These are phyloP conservation scores for Pelargonium citronellum DNA, from an alignment of 441 rosid species.

Conservation along the genomic window DNA sequence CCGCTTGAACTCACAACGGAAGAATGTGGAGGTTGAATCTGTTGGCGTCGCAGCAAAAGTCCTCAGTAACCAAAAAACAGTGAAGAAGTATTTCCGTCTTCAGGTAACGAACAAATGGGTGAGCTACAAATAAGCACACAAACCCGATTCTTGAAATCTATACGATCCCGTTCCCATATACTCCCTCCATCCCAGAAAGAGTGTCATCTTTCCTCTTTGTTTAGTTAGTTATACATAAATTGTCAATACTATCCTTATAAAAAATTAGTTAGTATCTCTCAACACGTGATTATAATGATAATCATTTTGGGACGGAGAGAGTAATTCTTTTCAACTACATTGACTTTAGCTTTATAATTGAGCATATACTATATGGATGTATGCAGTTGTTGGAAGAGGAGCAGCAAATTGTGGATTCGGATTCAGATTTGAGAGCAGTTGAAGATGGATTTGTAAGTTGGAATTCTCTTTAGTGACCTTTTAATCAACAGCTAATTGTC, in stretches of 20 bases:
- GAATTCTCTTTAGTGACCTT: background rate
- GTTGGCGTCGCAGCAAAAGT: constrained; percentile 30
- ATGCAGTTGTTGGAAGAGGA: constrained; percentile 29
- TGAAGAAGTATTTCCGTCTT: constrained; percentile 31
- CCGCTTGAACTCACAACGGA: constrained; percentile 25
- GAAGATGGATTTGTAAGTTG: constrained; percentile 44
- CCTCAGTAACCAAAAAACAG: constrained; percentile 16
- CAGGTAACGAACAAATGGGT: constrained; percentile 22
- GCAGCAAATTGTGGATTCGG: constrained; percentile 27
- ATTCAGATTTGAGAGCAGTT: constrained; percentile 35
- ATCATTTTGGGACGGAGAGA: no score
- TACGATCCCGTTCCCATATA: background rate
- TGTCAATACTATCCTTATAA: no score
- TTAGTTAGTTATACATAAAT: no score
- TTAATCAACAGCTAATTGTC: background rate
- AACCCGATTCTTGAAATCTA: background rate
- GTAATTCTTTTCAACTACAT: background rate
- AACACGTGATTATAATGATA: no score
- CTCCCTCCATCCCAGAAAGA: no score
- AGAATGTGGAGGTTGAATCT: constrained; percentile 35
- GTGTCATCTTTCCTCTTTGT: no score
- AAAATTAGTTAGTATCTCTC: no score
- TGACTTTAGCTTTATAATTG: background rate
- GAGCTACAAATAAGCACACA: background rate
- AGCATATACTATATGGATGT: background rate